These are phyloP conservation scores for Nitzschia putrida DNA, from an alignment of 108 stramenopile genomes.

Conservation along the genomic window DNA sequence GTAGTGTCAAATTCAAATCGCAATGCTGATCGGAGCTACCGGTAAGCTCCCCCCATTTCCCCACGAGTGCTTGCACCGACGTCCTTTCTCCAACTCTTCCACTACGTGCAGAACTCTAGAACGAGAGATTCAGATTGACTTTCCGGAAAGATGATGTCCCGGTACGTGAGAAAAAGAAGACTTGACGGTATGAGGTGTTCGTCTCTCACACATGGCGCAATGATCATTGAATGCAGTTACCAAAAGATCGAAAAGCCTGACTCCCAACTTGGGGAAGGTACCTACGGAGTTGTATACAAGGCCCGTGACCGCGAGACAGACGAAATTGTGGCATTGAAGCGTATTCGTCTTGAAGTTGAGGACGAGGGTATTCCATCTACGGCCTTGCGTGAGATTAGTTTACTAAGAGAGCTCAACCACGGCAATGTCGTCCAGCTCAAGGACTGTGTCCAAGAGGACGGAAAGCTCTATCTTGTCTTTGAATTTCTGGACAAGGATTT, in stretches of 20 bases:
- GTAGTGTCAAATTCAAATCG: too few relatives aligned
- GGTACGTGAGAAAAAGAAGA: too few relatives aligned
- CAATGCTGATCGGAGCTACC: too few relatives aligned
- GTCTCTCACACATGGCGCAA: background rate
- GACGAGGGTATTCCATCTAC: conserved; percentile 99
- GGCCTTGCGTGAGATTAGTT: conserved; percentile 94
- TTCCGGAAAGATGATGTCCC: too few relatives aligned
- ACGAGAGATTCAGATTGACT: too few relatives aligned
- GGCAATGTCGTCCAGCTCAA: conserved; percentile 94
- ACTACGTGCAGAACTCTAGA: too few relatives aligned
- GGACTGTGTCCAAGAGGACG: conserved; percentile 82
- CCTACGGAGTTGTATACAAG: conserved; percentile 92
- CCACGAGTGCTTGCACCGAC: too few relatives aligned
- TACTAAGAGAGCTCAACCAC: conserved; percentile 93
- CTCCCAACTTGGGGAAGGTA: conserved; percentile 95
- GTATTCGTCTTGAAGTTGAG: conserved; percentile 94
- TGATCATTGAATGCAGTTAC: conserved; percentile 46
- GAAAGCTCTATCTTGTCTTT: conserved; percentile 96
- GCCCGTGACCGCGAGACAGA: conserved; percentile 83
- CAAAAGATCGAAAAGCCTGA: conserved; percentile 96
- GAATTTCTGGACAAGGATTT: conserved; percentile 97
- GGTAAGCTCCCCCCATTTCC: too few relatives aligned
- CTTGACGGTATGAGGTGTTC: too few relatives aligned
- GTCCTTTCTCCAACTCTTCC: too few relatives aligned
- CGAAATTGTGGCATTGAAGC: conserved; percentile 97